These are phyloP conservation scores for Leonotis leonurus DNA, from an alignment of 257 asterid genomes.

Conservation along the genomic window DNA sequence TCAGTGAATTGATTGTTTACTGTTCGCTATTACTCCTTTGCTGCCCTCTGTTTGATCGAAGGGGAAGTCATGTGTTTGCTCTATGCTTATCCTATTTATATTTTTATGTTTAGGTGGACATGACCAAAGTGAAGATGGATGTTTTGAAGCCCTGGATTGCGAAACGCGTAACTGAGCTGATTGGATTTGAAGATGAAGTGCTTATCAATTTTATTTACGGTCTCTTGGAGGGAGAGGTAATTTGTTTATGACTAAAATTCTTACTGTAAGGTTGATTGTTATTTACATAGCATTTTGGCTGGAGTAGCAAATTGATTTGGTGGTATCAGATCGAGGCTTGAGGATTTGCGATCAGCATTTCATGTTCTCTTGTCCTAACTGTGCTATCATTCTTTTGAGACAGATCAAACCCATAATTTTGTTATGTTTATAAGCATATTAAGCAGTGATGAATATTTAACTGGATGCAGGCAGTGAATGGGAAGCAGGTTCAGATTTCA, in stretches of 20 bases:
- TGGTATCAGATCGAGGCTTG: not conserved
- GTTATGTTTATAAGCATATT: constrained; percentile 4
- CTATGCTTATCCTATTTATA: constrained; percentile 4
- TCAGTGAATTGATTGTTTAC: not conserved
- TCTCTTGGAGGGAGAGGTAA: constrained; percentile 91
- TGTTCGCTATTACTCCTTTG: not conserved
- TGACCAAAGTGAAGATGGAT: constrained; percentile 87
- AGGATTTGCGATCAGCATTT: not conserved
- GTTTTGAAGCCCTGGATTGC: constrained; percentile 98
- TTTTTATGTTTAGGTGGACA: constrained; percentile 62
- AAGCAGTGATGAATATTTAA: not conserved
- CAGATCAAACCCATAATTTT: not conserved
- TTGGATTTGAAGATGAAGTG: constrained; percentile 98
- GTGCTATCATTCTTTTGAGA: not conserved
- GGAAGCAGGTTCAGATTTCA: constrained; percentile 82
- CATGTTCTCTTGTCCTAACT: not conserved
- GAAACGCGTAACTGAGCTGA: constrained; percentile 88
- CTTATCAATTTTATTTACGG: constrained; percentile 84
- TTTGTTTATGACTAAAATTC: not conserved
- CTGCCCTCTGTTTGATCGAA: not conserved
- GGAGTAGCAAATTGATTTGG: constrained; percentile 2
- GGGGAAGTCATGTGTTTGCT: not conserved
- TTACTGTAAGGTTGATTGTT: not conserved
- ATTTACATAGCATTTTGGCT: not conserved
- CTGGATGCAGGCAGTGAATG: constrained; percentile 76